Base-by-base conservation (phyloP, 352 stramenopile genomes). In the Blastocystis hominis region DNA sequence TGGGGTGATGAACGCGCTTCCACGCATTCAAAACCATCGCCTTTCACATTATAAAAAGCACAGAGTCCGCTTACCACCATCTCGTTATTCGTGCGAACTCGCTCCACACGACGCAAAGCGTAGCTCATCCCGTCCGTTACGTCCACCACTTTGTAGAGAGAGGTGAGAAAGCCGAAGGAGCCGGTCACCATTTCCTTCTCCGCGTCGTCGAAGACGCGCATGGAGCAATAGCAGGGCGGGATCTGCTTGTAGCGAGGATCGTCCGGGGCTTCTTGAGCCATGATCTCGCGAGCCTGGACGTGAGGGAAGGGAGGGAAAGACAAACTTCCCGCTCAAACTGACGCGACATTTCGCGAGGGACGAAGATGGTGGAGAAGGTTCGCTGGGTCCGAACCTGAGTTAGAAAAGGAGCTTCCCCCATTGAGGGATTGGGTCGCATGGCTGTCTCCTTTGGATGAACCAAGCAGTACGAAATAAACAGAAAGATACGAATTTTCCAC, bases 101-200 rank as follows among this genome's bases (percentile, higher is more conserved):
- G 93, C 81, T 96, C 93, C 87, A 96, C 92, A 63, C 93, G 90
- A 42, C 93, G 90, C 10, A 96, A 84, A 20, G 90, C 92, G 89
- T 94, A 96, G 40, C 92, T 89, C 80, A 91, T 79, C 0, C 93
- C 93, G 88, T 95, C 93, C 20, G 91, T 90, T 42, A 89, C 86
- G 34, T 89, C 91, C 0, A 93, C 91, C 0, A 95, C 93, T 86
- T 94, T 93, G 78, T 86, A 86, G 13, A 75, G 36, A 68, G 75
- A 86, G 6, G 15, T 53, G n/a, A 86, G 61, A 40, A 75, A 86
- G 20, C 75, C 75, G n/a, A 86, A 69, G 15, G 75, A 86, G 40
- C 75, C 75, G 10, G 75, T 86, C 24, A 86, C 61, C 36, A 75
- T 13, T 36, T 86, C 75, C 15, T 20, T 53, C 6, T 38, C 54